Evolutionary conservation across 768 basidiomycete species (phyloP).

Genomic region (Lanmaoa pseudosensibilis): DNA sequence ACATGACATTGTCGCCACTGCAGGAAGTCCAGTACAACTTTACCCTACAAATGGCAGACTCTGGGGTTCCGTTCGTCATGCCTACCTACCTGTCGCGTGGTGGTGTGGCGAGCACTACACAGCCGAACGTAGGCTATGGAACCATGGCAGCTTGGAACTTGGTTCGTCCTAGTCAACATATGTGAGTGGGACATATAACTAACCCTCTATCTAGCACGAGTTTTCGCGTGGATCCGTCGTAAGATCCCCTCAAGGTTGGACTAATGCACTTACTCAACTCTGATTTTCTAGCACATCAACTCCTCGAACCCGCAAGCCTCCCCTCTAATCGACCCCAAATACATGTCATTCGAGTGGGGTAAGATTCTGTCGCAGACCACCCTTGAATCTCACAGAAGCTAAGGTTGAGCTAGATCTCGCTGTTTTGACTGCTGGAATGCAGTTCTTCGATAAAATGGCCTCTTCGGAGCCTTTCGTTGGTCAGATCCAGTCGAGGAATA

Average conservation of each 20-base stretch:
- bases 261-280: background rate
- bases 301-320: background rate
- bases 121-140: background rate
- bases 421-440: background rate
- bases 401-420: background rate
- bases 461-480: background rate
- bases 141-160: background rate
- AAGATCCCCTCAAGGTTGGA: background rate
- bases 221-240: conserved; percentile 1
- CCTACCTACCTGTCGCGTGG: background rate
- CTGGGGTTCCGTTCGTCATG: background rate
- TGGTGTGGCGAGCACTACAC: background rate
- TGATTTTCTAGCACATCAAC: background rate
- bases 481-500: background rate
- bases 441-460: background rate
- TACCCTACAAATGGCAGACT: background rate
- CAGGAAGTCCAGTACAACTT: background rate
- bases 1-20: background rate
- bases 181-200: background rate
- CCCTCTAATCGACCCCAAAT: background rate
- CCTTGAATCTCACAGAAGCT: background rate
- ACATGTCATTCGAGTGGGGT: conserved; percentile 1
- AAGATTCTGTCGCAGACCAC: background rate
- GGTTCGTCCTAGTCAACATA: background rate
- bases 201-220: background rate